Evolutionary conservation across 768 basidiomycete genomes (phyloP), one percentile per base, ranked within the genome.

Genomic region (Kwoniella shandongensis): DNA sequence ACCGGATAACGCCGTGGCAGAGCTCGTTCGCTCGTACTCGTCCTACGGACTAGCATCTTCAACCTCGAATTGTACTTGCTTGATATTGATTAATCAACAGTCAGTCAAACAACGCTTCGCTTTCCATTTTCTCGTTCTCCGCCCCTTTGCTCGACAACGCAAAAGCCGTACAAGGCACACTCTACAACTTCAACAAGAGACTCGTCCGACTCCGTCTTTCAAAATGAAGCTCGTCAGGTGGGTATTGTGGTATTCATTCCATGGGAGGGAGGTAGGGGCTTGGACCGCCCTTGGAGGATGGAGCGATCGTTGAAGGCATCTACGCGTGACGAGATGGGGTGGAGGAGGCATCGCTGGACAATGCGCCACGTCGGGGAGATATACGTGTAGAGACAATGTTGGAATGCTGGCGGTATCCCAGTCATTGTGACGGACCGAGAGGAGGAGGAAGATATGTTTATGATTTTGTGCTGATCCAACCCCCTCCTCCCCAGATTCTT

Each of bases 181-280:
- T 40, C 35, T 18, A 47, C n/a, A 39, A 38, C n/a, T n/a, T n/a
- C n/a, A 42, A 7, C 8, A 6, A n/a, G n/a, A 56, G 44, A 51
- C 67, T 64, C 62, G 42, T 46, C 51, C 47, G 64, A 69, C 62
- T 59, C 54, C 67, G 61, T 70, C 62, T 52, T 55, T 68, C 75
- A 81, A 65, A 70, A 89, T 88, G 88, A 88, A 89, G 85, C 86
- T 89, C 78, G 87, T 89, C 78, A 83, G 88, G 88, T 88, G 68
- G 76, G 76, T 65, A 15, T 40, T 13, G 4, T 41, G 32, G 12
- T n/a, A n/a, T n/a, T n/a, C n/a, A n/a, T n/a, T n/a, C n/a, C n/a
- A n/a, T n/a, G n/a, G n/a, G n/a, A n/a, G n/a, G n/a, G n/a, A n/a
- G n/a, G n/a, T n/a, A n/a, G n/a, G n/a, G n/a, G n/a, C n/a, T n/a